These are phyloP conservation scores for Leptomonas pyrrhocoris DNA, from an alignment of 208 protist species.

Conservation along the genomic window DNA sequence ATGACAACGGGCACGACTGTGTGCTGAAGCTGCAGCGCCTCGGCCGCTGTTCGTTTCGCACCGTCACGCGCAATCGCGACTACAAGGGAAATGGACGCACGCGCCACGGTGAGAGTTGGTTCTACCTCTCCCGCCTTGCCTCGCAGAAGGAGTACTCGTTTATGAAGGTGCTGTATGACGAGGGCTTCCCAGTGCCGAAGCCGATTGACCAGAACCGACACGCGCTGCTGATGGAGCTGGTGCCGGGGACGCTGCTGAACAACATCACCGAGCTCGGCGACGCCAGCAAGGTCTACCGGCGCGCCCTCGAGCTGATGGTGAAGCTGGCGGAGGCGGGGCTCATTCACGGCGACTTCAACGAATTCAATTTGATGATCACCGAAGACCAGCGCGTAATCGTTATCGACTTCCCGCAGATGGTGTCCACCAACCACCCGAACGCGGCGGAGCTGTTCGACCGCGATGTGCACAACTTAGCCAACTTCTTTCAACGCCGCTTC, in stretches of 20 bases:
- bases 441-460: constrained; percentile 96
- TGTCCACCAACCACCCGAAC: constrained; percentile 96
- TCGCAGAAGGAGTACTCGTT: constrained; percentile 98
- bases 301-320: constrained; percentile 94
- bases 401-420: constrained; percentile 99
- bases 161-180: constrained; percentile 97
- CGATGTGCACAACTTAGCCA: constrained; percentile 97
- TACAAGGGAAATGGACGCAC: constrained; percentile 91
- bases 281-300: constrained; percentile 87
- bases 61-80: constrained; percentile 96
- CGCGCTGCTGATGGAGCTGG: constrained; percentile 96
- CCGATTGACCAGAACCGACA: constrained; percentile 99
- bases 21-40: constrained; percentile 96
- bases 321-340: constrained; percentile 94
- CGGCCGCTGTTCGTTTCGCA: constrained; percentile 98
- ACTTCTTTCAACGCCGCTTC: constrained; percentile 95
- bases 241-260: constrained; percentile 94
- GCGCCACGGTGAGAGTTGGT: constrained; percentile 95
- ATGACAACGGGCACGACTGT: constrained; percentile 83
- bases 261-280: constrained; percentile 91
- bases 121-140: constrained; percentile 98
- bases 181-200: constrained; percentile 96
- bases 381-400: constrained; percentile 93
- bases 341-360: constrained; percentile 99
- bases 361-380: constrained; percentile 99